phyloP scores from a whole-genome alignment of 495 filamentous ascomycete genomes.

The Penicillium steckii region DNA sequence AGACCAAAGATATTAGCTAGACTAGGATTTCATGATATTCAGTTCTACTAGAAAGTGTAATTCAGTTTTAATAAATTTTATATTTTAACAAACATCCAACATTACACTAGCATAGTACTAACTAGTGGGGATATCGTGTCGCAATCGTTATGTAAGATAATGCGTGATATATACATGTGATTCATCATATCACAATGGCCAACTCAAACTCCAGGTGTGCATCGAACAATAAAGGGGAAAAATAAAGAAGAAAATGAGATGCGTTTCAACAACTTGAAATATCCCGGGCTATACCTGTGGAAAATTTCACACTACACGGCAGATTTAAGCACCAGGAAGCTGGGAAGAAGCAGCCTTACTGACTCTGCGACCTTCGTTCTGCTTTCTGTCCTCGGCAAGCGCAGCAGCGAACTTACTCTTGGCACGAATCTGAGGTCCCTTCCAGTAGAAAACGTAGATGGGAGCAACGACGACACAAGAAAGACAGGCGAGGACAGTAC shows the following conservation, averaged over 20 bases:
- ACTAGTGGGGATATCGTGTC: not conserved
- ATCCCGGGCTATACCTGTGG: too few relatives aligned
- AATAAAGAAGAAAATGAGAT: too few relatives aligned
- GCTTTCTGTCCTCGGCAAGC: slow-evolving; percentile 24
- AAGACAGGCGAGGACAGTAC: slow-evolving; percentile 43
- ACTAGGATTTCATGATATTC: too few relatives aligned
- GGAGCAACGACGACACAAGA: slow-evolving; percentile 44
- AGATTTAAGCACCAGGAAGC: not conserved
- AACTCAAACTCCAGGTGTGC: not conserved
- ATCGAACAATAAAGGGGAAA: too few relatives aligned
- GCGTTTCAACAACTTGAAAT: too few relatives aligned
- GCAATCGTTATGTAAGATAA: not conserved
- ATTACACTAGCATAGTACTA: too few relatives aligned
- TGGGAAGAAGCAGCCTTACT: slow-evolving; percentile 15
- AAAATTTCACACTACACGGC: too few relatives aligned
- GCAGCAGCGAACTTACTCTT: slow-evolving; percentile 46
- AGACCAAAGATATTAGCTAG: too few relatives aligned
- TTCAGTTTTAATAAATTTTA: too few relatives aligned
- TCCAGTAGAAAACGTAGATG: slow-evolving; percentile 52
- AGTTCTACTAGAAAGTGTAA: too few relatives aligned
- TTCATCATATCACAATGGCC: not conserved
- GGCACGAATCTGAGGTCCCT: slow-evolving; percentile 44
- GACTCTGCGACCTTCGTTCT: slow-evolving; percentile 29
- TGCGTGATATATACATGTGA: not conserved
- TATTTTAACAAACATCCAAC: too few relatives aligned